Conservation (phyloP, 148 eudicot genomes). For the Fagopyrum tataricum region DNA sequence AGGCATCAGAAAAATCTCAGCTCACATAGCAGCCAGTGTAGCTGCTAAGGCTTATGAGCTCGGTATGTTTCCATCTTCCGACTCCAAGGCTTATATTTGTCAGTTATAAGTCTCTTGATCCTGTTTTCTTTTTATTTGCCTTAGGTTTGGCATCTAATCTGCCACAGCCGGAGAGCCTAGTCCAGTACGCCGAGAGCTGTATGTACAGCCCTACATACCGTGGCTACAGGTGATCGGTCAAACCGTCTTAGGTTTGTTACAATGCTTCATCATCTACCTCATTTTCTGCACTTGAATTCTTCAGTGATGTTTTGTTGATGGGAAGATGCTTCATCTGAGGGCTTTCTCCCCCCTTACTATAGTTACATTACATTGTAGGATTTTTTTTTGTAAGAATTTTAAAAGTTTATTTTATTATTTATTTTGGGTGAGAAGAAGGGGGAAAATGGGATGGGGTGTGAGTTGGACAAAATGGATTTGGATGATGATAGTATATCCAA, state of each 20-base stretch:
- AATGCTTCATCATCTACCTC: background rate
- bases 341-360: background rate
- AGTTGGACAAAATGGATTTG: background rate
- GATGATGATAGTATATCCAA: too few relatives aligned
- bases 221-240: slow-evolving; percentile 27
- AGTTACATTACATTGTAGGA: background rate
- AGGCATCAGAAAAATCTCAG: slow-evolving; percentile 87
- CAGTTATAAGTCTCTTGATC: background rate
- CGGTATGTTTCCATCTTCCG: slow-evolving; percentile 35
- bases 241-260: background rate
- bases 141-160: slow-evolving; percentile 72
- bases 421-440: background rate
- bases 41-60: slow-evolving; percentile 96
- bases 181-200: slow-evolving; percentile 63
- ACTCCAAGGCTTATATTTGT: too few relatives aligned
- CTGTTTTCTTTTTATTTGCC: background rate
- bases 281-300: background rate
- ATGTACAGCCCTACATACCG: slow-evolving; percentile 73
- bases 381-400: background rate
- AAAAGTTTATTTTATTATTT: background rate
- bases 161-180: slow-evolving; percentile 56
- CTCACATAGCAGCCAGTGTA: slow-evolving; percentile 88
- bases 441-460: background rate
- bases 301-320: background rate
- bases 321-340: background rate